Evolutionary conservation across 1,284 basidiomycete genomes (phyloP).

Genomic region (Ceratobasidium sp.): DNA sequence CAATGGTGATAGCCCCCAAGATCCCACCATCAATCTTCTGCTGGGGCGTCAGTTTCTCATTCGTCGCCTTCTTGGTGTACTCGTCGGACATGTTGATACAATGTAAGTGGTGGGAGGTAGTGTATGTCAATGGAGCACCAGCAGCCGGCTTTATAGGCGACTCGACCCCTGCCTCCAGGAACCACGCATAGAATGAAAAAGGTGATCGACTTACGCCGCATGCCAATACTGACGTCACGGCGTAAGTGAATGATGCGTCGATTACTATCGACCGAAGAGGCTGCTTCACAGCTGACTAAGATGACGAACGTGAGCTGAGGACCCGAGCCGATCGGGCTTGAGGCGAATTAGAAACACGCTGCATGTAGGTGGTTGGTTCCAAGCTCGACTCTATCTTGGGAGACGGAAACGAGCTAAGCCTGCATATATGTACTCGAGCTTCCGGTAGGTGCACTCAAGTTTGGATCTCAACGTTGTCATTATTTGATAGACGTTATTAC

Average conservation of each 20-base stretch:
- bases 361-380: no score
- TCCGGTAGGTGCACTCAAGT: no score
- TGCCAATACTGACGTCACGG: slow-evolving; percentile 31
- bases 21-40: slow-evolving; percentile 73
- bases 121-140: not conserved
- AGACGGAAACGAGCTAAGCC: no score
- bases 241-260: not conserved
- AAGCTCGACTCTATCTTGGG: no score
- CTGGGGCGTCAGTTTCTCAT: slow-evolving; percentile 66
- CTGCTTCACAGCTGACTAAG: slow-evolving; percentile 2
- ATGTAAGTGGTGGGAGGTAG: not conserved
- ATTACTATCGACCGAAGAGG: not conserved
- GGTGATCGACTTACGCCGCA: slow-evolving; percentile 13
- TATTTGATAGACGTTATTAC: no score
- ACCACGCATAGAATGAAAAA: no score
- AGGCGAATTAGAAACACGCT: not conserved
- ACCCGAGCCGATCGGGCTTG: not conserved
- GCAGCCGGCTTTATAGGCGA: not conserved
- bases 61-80: slow-evolving; percentile 72
- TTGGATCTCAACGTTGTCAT: no score
- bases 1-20: not conserved
- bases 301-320: not conserved
- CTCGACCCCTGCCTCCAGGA: not conserved
- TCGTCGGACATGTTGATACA: slow-evolving; percentile 62
- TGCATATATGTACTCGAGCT: no score